Percentiles rank a stretch among this genome's conserved stretches.
phyloP scores from a whole-genome alignment of 1,139 yeast genomes.

The Suhomyces atakaporum region DNA sequence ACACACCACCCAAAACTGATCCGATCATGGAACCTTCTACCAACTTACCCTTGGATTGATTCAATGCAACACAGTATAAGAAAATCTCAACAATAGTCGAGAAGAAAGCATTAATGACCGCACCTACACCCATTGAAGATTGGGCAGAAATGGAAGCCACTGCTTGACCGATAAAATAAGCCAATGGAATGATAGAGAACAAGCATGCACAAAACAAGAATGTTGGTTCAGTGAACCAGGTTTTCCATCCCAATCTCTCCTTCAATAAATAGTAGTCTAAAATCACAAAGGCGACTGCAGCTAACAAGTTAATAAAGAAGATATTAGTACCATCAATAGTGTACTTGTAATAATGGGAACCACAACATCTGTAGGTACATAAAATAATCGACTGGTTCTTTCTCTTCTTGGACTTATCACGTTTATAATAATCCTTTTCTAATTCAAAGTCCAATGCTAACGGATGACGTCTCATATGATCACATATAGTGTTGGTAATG shows the following conservation, averaged over 20 bases:
- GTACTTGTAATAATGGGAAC: slow-evolving; percentile 89
- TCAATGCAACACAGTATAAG: slow-evolving; percentile 86
- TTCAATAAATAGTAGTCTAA: slow-evolving; percentile 70
- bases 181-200: slow-evolving; percentile 86
- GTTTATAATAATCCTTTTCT: slow-evolving; percentile 53
- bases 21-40: slow-evolving; percentile 99
- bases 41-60: slow-evolving; percentile 79
- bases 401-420: slow-evolving; percentile 23
- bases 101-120: slow-evolving; percentile 95
- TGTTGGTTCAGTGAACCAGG: slow-evolving; percentile 59
- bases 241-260: slow-evolving; percentile 48
- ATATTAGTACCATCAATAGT: slow-evolving; percentile 96
- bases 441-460: slow-evolving; percentile 73
- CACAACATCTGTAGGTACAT: slow-evolving; percentile 93
- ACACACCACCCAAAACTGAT: slow-evolving; percentile 87
- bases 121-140: slow-evolving; percentile 99
- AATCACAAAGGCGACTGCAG: slow-evolving; percentile 80
- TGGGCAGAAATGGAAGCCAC: slow-evolving; percentile 98
- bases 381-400: slow-evolving; percentile 48
- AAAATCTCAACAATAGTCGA: slow-evolving; percentile 94
- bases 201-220: slow-evolving; percentile 74
- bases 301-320: slow-evolving; percentile 81
- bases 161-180: slow-evolving; percentile 97
- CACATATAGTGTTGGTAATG: slow-evolving; percentile 56
- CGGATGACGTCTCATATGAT: slow-evolving; percentile 88